phyloP scores from a whole-genome alignment of 2,329 filamentous ascomycete genomes.

The Sphaerulina populicola region DNA sequence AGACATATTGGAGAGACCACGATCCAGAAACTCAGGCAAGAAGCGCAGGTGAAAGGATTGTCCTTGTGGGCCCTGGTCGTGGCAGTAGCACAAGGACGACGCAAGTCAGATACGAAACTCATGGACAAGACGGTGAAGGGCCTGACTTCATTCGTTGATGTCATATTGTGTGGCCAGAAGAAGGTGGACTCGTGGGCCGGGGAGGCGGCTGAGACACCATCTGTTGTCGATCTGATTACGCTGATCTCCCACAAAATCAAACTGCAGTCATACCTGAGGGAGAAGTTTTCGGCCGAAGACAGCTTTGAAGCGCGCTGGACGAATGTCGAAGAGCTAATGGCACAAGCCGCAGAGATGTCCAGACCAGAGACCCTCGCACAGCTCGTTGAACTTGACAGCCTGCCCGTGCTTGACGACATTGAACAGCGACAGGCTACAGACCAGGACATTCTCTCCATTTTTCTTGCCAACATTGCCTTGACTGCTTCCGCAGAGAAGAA shows the following conservation, averaged over 20 bases:
- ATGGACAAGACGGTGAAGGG: slow-evolving; percentile 49
- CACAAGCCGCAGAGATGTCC: slow-evolving; percentile 64
- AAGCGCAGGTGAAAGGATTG: slow-evolving; percentile 61
- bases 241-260: slow-evolving; percentile 56
- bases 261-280: slow-evolving; percentile 65
- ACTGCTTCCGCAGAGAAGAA: slow-evolving; percentile 66
- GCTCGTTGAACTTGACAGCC: slow-evolving; percentile 41
- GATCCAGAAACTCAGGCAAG: slow-evolving; percentile 62
- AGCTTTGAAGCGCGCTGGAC: slow-evolving; percentile 67
- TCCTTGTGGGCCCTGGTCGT: slow-evolving; percentile 71
- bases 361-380: slow-evolving; percentile 23
- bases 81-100: slow-evolving; percentile 47
- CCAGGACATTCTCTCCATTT: slow-evolving; percentile 63
- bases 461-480: slow-evolving; percentile 85
- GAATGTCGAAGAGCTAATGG: slow-evolving; percentile 82
- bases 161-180: slow-evolving; percentile 51
- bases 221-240: slow-evolving; percentile 45
- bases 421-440: slow-evolving; percentile 50
- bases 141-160: slow-evolving; percentile 50
- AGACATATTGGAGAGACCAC: slow-evolving; percentile 74
- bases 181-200: slow-evolving; percentile 41
- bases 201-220: slow-evolving; percentile 31
- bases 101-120: slow-evolving; percentile 47
- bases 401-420: slow-evolving; percentile 59
- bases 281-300: slow-evolving; percentile 59